phyloP scores from a whole-genome alignment of 2,329 filamentous ascomycete genomes.

The Orbilia oligospora region DNA sequence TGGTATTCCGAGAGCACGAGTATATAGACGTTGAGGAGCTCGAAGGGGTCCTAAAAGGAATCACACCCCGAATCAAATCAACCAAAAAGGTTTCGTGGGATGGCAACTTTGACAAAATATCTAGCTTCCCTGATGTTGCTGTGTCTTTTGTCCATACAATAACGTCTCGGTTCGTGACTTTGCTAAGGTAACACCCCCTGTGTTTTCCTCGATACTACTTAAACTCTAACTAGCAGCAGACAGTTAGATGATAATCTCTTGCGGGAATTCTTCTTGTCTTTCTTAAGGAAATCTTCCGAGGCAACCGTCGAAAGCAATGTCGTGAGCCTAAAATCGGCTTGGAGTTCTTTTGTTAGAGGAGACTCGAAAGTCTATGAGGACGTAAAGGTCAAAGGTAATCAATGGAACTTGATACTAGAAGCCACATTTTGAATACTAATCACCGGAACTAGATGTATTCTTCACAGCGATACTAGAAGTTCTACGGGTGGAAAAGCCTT shows the following conservation, averaged over 20 bases:
- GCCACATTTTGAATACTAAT: not conserved
- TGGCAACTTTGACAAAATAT: slow-evolving; percentile 41
- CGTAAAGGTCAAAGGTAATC: slow-evolving; percentile 38
- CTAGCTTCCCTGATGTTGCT: not conserved
- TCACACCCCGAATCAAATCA: not conserved
- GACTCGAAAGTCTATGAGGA: slow-evolving; percentile 44
- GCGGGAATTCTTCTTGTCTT: slow-evolving; percentile 14
- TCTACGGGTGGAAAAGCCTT: not conserved
- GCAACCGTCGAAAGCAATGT: not conserved
- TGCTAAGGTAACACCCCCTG: slow-evolving; percentile 26
- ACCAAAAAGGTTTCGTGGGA: slow-evolving; percentile 9
- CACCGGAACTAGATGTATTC: slow-evolving; percentile 19
- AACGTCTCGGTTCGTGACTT: slow-evolving; percentile 11
- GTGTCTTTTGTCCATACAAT: slow-evolving; percentile 13
- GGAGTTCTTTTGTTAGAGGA: slow-evolving; percentile 17
- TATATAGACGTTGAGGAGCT: slow-evolving; percentile 32
- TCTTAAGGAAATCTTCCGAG: slow-evolving; percentile 24
- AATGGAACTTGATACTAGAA: not conserved
- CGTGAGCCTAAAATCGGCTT: slow-evolving; percentile 21
- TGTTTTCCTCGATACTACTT: not conserved
- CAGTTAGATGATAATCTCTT: slow-evolving; percentile 9
- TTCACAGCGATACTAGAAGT: slow-evolving; percentile 23
- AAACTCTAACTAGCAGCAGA: slow-evolving; percentile 15
- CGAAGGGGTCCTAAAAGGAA: slow-evolving; percentile 19
- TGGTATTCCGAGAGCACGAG: slow-evolving; percentile 30